Evolutionary conservation across 441 rosid genomes (phyloP).

Genomic region (Adansonia grandidieri): DNA sequence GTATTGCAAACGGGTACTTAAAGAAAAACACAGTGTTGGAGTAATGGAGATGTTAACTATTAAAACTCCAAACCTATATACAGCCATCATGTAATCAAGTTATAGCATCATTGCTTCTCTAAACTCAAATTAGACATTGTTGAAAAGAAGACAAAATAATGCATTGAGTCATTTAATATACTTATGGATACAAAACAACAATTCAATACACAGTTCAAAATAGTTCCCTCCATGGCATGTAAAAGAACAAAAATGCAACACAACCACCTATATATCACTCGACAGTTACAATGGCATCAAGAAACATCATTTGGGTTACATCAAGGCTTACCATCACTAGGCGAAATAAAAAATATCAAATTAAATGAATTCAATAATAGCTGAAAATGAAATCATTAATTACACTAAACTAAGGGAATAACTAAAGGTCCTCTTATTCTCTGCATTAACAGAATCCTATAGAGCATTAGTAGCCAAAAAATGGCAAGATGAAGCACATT

Average conservation of each 20-base stretch:
- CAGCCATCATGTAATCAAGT: not conserved
- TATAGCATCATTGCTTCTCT: not conserved
- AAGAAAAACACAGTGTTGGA: too few relatives aligned
- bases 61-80: not conserved
- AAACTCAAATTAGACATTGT: constrained; percentile 8
- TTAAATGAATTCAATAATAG: not conserved
- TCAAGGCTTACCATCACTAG: not conserved
- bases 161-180: not conserved
- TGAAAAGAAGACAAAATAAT: not conserved
- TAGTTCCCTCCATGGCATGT: constrained; percentile 5
- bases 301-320: not conserved
- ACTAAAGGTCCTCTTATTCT: not conserved
- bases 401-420: not conserved
- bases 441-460: not conserved
- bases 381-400: not conserved
- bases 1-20: too few relatives aligned
- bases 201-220: not conserved
- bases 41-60: not conserved
- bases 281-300: not conserved
- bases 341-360: not conserved
- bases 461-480: not conserved
- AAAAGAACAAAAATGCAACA: not conserved
- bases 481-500: not conserved
- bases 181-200: not conserved
- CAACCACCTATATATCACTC: not conserved